Percentiles rank a stretch among this genome's conserved stretches.
Evolutionary conservation across 1,139 yeast species (phyloP).

Genomic region (Pichia sp.): DNA sequence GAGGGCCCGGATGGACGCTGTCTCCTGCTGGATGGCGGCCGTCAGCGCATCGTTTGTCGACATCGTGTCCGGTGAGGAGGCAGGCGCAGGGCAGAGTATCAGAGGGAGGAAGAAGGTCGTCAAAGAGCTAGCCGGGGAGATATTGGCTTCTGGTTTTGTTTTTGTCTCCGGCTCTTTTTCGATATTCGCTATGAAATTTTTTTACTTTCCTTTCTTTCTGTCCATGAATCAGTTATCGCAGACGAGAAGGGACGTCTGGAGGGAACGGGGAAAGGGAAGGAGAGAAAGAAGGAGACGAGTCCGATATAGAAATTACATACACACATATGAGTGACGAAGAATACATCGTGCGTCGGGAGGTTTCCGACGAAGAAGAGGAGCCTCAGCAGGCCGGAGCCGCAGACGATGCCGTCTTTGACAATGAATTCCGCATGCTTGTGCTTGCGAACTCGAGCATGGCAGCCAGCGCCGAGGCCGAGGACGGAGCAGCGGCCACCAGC

Average conservation of each 20-base stretch:
- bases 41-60: not conserved
- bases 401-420: constrained; percentile 18
- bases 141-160: not conserved
- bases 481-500: not conserved
- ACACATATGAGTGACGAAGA: constrained; percentile 20
- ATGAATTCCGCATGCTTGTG: constrained; percentile 29
- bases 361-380: constrained; percentile 8
- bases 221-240: not conserved
- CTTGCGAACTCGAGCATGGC: constrained; percentile 15
- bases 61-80: not conserved
- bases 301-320: not conserved
- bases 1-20: not conserved
- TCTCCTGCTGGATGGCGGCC: constrained; percentile 2
- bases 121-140: too few relatives aligned
- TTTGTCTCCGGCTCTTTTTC: not conserved
- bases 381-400: not conserved
- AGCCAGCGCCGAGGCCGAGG: not conserved
- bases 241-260: too few relatives aligned
- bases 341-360: constrained; percentile 17
- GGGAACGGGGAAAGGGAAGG: too few relatives aligned
- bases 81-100: not conserved
- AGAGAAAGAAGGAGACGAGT: not conserved
- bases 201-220: not conserved
- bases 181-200: not conserved
- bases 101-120: not conserved